Base-by-base conservation (phyloP, 306 rosid genomes). In the Alnus glutinosa region DNA sequence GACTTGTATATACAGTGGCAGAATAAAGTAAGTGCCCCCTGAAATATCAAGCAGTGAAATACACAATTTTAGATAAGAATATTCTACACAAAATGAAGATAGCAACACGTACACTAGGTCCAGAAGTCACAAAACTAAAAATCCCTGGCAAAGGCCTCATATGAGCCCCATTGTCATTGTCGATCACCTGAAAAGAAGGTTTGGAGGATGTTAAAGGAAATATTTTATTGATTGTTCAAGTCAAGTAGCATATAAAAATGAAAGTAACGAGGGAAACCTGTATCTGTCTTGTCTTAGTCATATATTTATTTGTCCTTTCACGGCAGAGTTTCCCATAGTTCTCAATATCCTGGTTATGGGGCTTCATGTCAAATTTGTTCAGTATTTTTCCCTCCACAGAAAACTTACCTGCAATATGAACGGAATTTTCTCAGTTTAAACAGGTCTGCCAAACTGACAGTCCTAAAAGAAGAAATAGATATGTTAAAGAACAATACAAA, bases 91-190 rank as follows among this genome's bases (percentile, higher is more conserved):
- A 79, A 19, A 80, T 10, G 34, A 85, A 75, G 75, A 55, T 75
- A 61, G 80, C 12, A 76, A 80, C 66, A 83, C 47, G 48, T 91
- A 89, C 97, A 78, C 14, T 83, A 42, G 88, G 81, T 80, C 81
- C 89, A 83, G 90, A 75, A 84, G 87, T 69, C 11, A 77, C 37
- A 78, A 86, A 82, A 78, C 78, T 84, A 49, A 79, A 44, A 90
- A 86, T 86, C 87, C 96, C 97, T 36, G 94, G 98, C 96, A 89
- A 84, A 49, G 98, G 97, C 86, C 91, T 89, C 97, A 92, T 94
- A 81, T 68, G 88, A 76, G 83, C 88, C 77, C 98, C 97, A 79
- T 71, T 82, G 68, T 90, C 92, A 71, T 90, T 88, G 64, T 81
- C 87, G 49, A 94, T 89, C 81, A 94, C 93, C 98, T 94, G 88